Evolutionary conservation across 176 grass and related monocot genomes (phyloP), one percentile per base, ranked within the genome.

Genomic region (Eleusine indica): DNA sequence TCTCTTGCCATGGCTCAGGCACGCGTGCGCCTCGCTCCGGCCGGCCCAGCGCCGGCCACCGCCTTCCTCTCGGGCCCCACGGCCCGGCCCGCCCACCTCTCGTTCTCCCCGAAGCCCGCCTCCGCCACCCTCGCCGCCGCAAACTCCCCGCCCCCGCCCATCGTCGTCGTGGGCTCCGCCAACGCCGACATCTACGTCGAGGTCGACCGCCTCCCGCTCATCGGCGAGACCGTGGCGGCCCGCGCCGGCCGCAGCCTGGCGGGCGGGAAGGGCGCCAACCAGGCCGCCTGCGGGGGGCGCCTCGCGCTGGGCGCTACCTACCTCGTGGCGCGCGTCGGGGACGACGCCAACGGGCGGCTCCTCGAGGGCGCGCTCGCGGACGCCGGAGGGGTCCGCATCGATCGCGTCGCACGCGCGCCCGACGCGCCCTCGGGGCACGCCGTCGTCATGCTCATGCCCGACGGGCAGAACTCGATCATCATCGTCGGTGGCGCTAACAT

Each of bases 111-210:
- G 75, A 84, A 48, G 17, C 57, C 73, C 73, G 52, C 22, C 16
- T 69, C 41, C 17, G 7, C 54, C 6, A 64, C 84, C 57, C 62
- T 88, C 67, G 42, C 56, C 25, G 71, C 82, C 4, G 42, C 73
- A 15, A 82, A 66, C 75, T 76, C 60, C 47, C 73, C 80, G 58
- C 77, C 84, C 47, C 68, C 77, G 21, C 83, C 91, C 21, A 91
- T 99, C 83, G 93, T 96, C 73, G 88, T 99, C 61, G 93, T 96
- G 64, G 93, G 96, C 40, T 99, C 96, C 35, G 93, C 93, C 75
- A 99, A 99, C 86, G 96, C 96, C 58, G 93, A 99, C 86, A 99
- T 99, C 75, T 99, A 99, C 71, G 93, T 96, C 56, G 93, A 99
- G 87, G 89, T 99, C 71, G 83, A 99, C 39, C 91, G 93, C 11